These are phyloP conservation scores for Myxozyma geophila DNA, from an alignment of 805 yeast species.

Conservation along the genomic window DNA sequence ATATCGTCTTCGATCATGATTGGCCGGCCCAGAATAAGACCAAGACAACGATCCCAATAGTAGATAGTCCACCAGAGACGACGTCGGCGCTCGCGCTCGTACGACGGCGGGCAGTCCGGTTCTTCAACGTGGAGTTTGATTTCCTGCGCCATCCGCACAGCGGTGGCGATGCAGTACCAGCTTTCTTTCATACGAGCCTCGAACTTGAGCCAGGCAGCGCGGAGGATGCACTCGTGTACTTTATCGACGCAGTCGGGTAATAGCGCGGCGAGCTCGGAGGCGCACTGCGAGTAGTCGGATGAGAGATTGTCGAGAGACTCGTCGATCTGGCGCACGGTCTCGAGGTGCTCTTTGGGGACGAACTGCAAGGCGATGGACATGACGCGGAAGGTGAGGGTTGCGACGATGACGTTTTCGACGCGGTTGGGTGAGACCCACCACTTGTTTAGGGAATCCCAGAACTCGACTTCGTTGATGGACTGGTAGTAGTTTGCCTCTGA, in stretches of 20 bases:
- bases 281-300: constrained; percentile 28
- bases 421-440: constrained; percentile 29
- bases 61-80: constrained; percentile 36
- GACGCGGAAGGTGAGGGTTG: constrained; percentile 26
- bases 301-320: constrained; percentile 17
- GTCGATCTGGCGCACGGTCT: constrained; percentile 30
- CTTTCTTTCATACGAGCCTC: constrained; percentile 34
- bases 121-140: constrained; percentile 34
- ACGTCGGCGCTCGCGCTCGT: constrained; percentile 33
- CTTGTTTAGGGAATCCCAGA: constrained; percentile 22
- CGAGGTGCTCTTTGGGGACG: constrained; percentile 32
- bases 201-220: constrained; percentile 30
- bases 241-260: constrained; percentile 32
- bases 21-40: constrained; percentile 32
- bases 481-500: constrained; percentile 31
- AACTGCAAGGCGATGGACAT: constrained; percentile 36
- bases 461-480: constrained; percentile 23
- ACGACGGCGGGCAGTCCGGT: constrained; percentile 26
- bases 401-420: constrained; percentile 10
- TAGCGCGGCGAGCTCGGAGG: constrained; percentile 30
- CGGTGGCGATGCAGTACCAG: constrained; percentile 34
- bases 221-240: constrained; percentile 27
- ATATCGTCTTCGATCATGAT: constrained; percentile 31
- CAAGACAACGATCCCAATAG: constrained; percentile 35
- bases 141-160: constrained; percentile 35